These are phyloP conservation scores for Elaeis guineensis DNA, from an alignment of 176 grass and related monocot genomes.

Conservation along the genomic window DNA sequence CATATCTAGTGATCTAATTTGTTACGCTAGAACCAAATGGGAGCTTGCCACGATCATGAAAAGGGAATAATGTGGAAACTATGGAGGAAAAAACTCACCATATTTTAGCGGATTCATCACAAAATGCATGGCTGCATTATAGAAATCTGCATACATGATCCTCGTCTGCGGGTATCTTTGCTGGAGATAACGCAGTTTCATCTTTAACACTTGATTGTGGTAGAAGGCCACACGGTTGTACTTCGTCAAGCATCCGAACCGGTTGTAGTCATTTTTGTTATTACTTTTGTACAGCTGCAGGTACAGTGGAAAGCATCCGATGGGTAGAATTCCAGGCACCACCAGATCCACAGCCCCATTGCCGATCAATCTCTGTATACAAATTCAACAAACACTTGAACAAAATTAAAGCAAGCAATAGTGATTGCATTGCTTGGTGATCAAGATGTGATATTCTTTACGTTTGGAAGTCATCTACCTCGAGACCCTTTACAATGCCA, in stretches of 20 bases:
- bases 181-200: conserved; percentile 22
- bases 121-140: conserved; percentile 64
- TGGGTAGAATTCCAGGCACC: conserved; percentile 72
- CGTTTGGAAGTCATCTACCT: conserved; percentile 24
- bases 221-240: conserved; percentile 56
- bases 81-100: conserved; percentile 35
- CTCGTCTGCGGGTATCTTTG: conserved; percentile 42
- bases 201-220: conserved; percentile 64
- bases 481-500: conserved; percentile 46
- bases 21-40: no score
- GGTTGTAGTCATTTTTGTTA: conserved; percentile 26
- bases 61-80: no score
- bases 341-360: conserved; percentile 79
- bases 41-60: no score
- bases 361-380: conserved; percentile 56
- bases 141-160: conserved; percentile 86
- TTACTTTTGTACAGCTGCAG: conserved; percentile 50
- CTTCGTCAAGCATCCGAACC: conserved; percentile 63
- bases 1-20: no score
- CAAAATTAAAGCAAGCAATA: no score
- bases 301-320: conserved; percentile 82
- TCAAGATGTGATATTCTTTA: no score
- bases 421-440: no score
- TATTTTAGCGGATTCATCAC: conserved; percentile 58
- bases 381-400: not conserved